A percentile compares a stretch with the other conserved stretches of the same genome.
Conservation (phyloP, 2,329 filamentous ascomycete genomes). For the Colletotrichum siamense region DNA sequence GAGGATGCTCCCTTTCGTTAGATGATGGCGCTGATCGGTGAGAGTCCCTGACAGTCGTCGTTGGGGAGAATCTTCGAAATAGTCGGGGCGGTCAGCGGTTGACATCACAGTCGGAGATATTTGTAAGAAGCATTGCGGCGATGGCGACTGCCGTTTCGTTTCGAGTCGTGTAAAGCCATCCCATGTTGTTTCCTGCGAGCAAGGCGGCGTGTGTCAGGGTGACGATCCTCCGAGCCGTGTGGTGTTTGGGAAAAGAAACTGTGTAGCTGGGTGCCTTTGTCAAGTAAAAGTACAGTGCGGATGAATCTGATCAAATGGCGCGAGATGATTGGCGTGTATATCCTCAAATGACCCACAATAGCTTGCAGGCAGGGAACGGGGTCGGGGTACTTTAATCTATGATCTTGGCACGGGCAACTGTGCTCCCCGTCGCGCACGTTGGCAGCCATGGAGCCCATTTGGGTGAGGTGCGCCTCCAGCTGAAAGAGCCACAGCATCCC, state of each 20-base stretch:
- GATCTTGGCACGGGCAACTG: not conserved
- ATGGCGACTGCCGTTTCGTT: not conserved
- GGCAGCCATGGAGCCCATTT: not conserved
- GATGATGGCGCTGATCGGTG: not conserved
- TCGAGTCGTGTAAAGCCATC: slow-evolving; percentile 7
- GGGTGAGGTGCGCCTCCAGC: not conserved
- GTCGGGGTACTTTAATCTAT: slow-evolving; percentile 5
- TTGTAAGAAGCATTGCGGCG: not conserved
- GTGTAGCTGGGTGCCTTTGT: not conserved
- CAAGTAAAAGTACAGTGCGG: not conserved
- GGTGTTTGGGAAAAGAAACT: not conserved
- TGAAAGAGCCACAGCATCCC: not conserved
- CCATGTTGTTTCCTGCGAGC: not conserved
- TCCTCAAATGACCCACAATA: not conserved
- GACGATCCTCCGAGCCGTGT: not conserved
- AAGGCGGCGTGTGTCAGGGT: not conserved
- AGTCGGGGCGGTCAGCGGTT: not conserved
- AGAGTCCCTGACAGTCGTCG: not conserved
- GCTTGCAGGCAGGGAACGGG: not conserved
- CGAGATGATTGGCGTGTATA: not conserved
- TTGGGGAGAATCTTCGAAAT: not conserved
- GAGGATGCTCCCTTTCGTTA: not conserved
- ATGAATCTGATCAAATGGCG: not conserved
- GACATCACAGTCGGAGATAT: not conserved
- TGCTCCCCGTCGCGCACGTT: not conserved